phyloP scores from a whole-genome alignment of 2,329 filamentous ascomycete species.

The Hypoxylon rubiginosum region DNA sequence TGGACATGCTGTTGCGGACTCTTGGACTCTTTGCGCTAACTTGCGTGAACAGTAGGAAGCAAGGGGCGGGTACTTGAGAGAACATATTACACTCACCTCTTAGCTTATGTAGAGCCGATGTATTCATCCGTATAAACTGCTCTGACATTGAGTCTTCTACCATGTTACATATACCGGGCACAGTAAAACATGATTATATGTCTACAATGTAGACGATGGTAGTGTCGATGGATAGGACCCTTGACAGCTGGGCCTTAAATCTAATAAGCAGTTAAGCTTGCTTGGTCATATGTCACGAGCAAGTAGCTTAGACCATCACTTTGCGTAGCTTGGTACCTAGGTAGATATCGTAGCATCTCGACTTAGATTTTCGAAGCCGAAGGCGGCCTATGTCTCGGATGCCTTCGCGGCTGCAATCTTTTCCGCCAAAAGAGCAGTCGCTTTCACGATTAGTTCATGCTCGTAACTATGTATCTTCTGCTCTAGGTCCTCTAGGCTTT shows the following conservation, averaged over 20 bases:
- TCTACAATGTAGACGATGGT: background rate
- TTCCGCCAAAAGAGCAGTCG: conserved; percentile 57
- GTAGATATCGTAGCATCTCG: background rate
- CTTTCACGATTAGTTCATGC: conserved; percentile 77
- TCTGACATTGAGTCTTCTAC: too few relatives aligned
- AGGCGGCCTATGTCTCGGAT: conserved; percentile 26
- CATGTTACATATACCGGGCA: too few relatives aligned
- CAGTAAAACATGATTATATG: too few relatives aligned
- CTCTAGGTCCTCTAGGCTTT: conserved; percentile 71
- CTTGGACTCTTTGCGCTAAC: too few relatives aligned
- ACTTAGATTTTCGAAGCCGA: conserved; percentile 3
- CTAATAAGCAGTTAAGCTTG: background rate
- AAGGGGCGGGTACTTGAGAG: too few relatives aligned
- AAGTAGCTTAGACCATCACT: background rate
- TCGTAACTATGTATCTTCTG: conserved; percentile 75
- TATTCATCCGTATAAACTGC: too few relatives aligned
- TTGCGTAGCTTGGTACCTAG: background rate
- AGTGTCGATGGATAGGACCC: background rate
- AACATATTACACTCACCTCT: too few relatives aligned
- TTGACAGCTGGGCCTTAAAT: background rate
- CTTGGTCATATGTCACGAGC: background rate
- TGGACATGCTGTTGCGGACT: too few relatives aligned
- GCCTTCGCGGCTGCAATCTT: conserved; percentile 43
- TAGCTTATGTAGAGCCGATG: too few relatives aligned
- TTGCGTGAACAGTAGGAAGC: too few relatives aligned